Evolutionary conservation across 306 rosid species (phyloP).

Genomic region (Malus sylvestris): DNA sequence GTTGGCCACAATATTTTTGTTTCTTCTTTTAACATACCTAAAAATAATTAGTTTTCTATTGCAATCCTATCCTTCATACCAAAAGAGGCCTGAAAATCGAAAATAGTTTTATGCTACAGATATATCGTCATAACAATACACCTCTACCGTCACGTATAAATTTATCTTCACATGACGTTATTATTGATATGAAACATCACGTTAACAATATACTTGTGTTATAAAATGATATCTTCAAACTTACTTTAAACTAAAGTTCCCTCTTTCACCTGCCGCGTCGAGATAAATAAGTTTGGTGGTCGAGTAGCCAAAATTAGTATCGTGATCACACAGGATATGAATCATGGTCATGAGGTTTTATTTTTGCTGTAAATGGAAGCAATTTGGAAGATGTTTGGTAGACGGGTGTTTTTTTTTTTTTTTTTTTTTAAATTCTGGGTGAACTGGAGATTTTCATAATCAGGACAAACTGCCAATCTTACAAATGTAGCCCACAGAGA

Average conservation of each 20-base stretch:
- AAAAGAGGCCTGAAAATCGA: not conserved
- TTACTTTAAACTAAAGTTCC: not conserved
- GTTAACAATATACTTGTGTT: not conserved
- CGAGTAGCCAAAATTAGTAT: not conserved
- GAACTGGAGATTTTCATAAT: too few relatives aligned
- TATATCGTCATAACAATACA: not conserved
- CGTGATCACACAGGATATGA: not conserved
- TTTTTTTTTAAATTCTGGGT: too few relatives aligned
- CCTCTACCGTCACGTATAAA: too few relatives aligned
- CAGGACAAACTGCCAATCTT: too few relatives aligned
- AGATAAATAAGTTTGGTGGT: not conserved
- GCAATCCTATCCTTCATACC: not conserved
- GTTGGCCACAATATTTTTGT: not conserved
- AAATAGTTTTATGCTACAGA: too few relatives aligned
- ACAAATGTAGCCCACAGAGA: too few relatives aligned
- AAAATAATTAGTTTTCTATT: too few relatives aligned
- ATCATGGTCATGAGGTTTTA: not conserved
- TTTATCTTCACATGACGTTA: too few relatives aligned
- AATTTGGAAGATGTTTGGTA: too few relatives aligned
- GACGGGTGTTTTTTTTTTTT: too few relatives aligned
- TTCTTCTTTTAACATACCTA: not conserved
- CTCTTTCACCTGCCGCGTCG: not conserved
- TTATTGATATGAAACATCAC: too few relatives aligned
- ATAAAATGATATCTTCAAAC: too few relatives aligned
- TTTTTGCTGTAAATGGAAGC: not conserved